Evolutionary conservation across 768 basidiomycete species (phyloP).

Genomic region (Mycena venus): DNA sequence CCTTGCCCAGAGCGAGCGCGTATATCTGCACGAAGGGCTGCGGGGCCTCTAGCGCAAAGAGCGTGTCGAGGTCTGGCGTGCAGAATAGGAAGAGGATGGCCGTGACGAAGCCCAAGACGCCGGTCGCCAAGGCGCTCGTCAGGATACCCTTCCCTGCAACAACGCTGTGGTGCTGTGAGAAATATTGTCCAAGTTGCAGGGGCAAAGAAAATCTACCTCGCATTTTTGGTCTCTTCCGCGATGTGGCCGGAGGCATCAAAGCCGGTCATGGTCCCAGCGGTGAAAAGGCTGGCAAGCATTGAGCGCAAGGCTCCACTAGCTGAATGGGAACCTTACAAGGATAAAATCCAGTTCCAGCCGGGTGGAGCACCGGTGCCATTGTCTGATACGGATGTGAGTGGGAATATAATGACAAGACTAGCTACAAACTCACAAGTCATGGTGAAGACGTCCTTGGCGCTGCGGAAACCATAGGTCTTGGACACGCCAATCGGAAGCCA

Average conservation of each 20-base stretch:
- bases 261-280: constrained; percentile 89
- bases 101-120: constrained; percentile 82
- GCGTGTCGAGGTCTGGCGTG: constrained; percentile 79
- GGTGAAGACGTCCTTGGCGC: constrained; percentile 87
- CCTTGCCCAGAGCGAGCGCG: constrained; percentile 84
- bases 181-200: background rate
- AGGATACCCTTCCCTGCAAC: constrained; percentile 89
- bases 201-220: constrained; percentile 57
- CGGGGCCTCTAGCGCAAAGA: constrained; percentile 85
- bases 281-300: constrained; percentile 72
- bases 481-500: constrained; percentile 95
- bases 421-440: constrained; percentile 70
- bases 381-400: constrained; percentile 57
- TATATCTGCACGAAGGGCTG: constrained; percentile 95
- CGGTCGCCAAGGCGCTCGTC: constrained; percentile 81
- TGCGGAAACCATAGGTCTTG: constrained; percentile 90
- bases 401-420: background rate
- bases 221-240: constrained; percentile 90
- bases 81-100: constrained; percentile 89
- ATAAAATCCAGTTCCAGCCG: constrained; percentile 93
- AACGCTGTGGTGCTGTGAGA: constrained; percentile 58
- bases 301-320: background rate
- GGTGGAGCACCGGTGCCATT: constrained; percentile 91
- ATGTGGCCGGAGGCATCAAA: constrained; percentile 93
- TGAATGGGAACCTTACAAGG: constrained; percentile 65